These are phyloP conservation scores for Pulveroboletus sp. DNA, from an alignment of 768 basidiomycete species.

Conservation along the genomic window DNA sequence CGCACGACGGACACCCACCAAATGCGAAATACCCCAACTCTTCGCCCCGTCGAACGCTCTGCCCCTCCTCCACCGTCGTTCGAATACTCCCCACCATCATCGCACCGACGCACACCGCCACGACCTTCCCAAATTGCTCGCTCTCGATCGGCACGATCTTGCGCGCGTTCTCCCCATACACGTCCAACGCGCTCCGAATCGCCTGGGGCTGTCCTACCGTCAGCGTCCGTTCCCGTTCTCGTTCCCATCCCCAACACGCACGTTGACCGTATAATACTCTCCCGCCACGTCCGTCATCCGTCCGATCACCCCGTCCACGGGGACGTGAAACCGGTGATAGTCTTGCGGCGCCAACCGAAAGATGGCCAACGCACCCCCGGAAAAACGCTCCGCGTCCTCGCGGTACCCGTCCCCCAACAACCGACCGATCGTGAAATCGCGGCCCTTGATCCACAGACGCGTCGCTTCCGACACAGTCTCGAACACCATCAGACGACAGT, in stretches of 20 bases:
- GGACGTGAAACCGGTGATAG: conserved; percentile 91
- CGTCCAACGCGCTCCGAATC: conserved; percentile 82
- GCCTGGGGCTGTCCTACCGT: conserved; percentile 70
- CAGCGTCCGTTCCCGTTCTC: no score
- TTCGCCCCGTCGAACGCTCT: conserved; percentile 75
- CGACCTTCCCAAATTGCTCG: conserved; percentile 84
- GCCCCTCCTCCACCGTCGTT: conserved; percentile 83
- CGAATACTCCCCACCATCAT: conserved; percentile 95
- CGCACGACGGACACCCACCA: conserved; percentile 47
- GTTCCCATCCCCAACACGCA: conserved; percentile 43
- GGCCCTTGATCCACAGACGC: conserved; percentile 92
- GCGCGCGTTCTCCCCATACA: conserved; percentile 91
- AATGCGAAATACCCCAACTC: conserved; percentile 96
- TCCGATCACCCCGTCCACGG: conserved; percentile 82
- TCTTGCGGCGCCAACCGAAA: conserved; percentile 93
- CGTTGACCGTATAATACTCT: conserved; percentile 96
- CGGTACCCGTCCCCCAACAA: conserved; percentile 80
- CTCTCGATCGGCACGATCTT: conserved; percentile 92
- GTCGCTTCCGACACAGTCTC: conserved; percentile 84
- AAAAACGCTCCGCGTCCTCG: conserved; percentile 63
- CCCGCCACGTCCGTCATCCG: conserved; percentile 79
- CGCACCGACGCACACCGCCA: conserved; percentile 88
- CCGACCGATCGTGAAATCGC: conserved; percentile 79
- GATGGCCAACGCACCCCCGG: conserved; percentile 80
- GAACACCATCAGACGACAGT: conserved; percentile 96